Base-by-base conservation (phyloP, 129 eudicot species). In the Lonicera japonica region DNA sequence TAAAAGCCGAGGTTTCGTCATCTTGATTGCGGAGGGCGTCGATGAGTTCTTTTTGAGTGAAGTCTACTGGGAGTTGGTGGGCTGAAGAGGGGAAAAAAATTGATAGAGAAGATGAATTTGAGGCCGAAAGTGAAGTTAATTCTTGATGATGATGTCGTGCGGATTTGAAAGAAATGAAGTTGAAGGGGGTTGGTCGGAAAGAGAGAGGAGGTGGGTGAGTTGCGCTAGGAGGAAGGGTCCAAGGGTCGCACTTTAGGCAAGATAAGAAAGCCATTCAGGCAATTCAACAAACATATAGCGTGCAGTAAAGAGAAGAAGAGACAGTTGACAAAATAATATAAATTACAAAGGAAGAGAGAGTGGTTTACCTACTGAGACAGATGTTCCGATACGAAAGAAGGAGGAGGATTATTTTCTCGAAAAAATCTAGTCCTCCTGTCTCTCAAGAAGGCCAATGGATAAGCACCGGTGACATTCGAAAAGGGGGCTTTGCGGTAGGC, bases 231-330 rank as follows among this genome's bases (percentile, higher is more conserved):
- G 87, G 63, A 47, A 72, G 41, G 40, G 68, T 70, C 79, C 78
- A 75, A 23, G 90, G 74, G 65, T 80, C 77, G 68, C 74, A 84
- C 14, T 73, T 81, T 54, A 87, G 63, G 72, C 79, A 87, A 70
- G 82, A 75, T 6, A 75, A 71, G 73, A 78, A 84, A 14, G 89
- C 87, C 96, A 88, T 88, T 76, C 29, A 21, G 63, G 77, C 71
- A 81, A 68, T 61, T 58, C 66, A 56, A 65, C 73, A 60, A 79
- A 73, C 77, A 60, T 54, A 34, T 60, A 56, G 58, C 52, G 40
- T 59, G 64, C 74, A 59, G 38, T n/a, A n/a, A n/a, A n/a, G n/a
- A n/a, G n/a, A n/a, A n/a, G n/a, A n/a, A n/a, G n/a, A n/a, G n/a
- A n/a, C n/a, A n/a, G 63, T 39, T 38, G 11, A 17, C 19, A 48